Base-by-base conservation (phyloP, 2,329 filamentous ascomycete genomes). In the Aureobasidium sp. region DNA sequence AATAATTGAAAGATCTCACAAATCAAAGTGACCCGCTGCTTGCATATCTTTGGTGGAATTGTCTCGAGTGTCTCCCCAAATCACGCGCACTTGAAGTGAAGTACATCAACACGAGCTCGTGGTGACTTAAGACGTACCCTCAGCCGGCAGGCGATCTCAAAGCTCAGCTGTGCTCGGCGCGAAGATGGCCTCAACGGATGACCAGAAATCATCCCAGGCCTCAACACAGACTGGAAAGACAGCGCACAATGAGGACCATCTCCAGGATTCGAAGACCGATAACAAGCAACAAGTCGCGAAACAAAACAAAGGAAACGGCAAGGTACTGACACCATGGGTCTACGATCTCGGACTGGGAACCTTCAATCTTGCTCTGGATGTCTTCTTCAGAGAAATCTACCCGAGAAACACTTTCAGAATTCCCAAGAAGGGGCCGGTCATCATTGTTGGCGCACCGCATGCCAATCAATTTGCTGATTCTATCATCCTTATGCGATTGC, bases 391-490 rank as follows among this genome's bases (percentile, higher is more conserved):
- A 68, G 94, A 97, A 76, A 91, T 99, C 21, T 92, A 97, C 73
- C 94, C 94, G 11, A 84, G 94, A 66, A 91, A 91, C 67, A 90
- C 92, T 65, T 99, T 94, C 91, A 93, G 92, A 75, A 89, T 99
- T 48, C 94, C 94, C 39, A 86, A 88, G 69, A 83, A 85, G 65
- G 93, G 92, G 0, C 92, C 94, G 0, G 85, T 99, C 65, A 90
- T 99, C 63, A 95, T 99, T 71, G 94, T 99, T 67, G 94, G 92
- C 47, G 94, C 93, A 61, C 94, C 94, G 67, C 94, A 99, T 80
- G 93, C 93, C 63, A 99, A 99, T 74, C 91, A 94, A 87, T 99
- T 99, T 68, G 92, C 97, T 71, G 94, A 99, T 71, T 93, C 91
- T 58, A 83, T 99, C 58, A 89, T 97, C 67, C 83, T 99, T 58